Conservation (phyloP, 2,329 filamentous ascomycete species). For the Aspergillus pseudoterreus region DNA sequence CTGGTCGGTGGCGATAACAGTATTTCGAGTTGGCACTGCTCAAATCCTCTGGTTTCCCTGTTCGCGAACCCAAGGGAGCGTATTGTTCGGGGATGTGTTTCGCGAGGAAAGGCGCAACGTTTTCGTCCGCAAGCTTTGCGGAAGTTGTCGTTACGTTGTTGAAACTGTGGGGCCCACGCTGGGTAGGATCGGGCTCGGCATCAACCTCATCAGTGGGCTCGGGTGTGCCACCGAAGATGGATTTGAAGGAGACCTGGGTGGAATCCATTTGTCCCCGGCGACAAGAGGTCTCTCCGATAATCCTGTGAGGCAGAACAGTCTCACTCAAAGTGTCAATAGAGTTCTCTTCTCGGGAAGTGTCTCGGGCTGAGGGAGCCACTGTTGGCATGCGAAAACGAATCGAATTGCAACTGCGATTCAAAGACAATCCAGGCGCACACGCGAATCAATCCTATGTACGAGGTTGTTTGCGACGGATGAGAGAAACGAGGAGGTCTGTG, state of each 20-base stretch:
- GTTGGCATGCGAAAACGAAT: no score
- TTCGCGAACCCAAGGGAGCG: constrained; percentile 62
- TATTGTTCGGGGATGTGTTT: constrained; percentile 89
- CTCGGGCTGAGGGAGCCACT: no score
- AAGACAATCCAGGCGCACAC: no score
- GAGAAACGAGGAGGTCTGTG: background rate
- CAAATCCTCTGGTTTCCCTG: constrained; percentile 41
- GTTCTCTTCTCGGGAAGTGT: no score
- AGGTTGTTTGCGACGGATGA: background rate
- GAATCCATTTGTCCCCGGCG: background rate
- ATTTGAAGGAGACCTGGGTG: constrained; percentile 12
- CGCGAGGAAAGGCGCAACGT: constrained; percentile 81
- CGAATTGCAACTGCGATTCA: no score
- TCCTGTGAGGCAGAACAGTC: no score
- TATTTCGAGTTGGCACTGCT: constrained; percentile 69
- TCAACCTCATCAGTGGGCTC: constrained; percentile 14
- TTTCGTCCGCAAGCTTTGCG: constrained; percentile 67
- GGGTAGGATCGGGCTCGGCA: constrained; percentile 20
- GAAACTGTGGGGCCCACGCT: constrained; percentile 22
- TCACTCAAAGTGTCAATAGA: no score
- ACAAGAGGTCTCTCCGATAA: background rate
- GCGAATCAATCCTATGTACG: no score
- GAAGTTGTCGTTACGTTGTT: constrained; percentile 40
- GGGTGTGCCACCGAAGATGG: constrained; percentile 20
- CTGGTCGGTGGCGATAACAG: constrained; percentile 92